phyloP scores from a whole-genome alignment of 2,329 filamentous ascomycete species.

The Parastagonospora nodorum region DNA sequence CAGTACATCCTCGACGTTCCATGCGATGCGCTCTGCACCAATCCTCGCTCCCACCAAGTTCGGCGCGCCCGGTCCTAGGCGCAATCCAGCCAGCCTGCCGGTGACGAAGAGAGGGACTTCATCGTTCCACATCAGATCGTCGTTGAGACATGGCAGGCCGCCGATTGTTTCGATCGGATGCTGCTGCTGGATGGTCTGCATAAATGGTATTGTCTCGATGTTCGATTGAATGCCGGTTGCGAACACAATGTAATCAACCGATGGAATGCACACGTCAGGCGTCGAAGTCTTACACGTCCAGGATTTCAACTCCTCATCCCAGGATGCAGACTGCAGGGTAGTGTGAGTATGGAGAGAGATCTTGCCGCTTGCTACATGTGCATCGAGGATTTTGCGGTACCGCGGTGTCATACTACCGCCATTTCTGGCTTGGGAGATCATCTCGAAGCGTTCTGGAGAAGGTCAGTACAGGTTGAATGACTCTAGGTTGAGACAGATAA shows the following conservation, averaged over 20 bases:
- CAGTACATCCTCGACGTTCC: conserved; percentile 68
- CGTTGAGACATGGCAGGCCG: conserved; percentile 73
- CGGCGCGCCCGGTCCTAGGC: conserved; percentile 72
- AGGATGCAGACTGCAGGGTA: conserved; percentile 57
- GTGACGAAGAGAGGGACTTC: conserved; percentile 76
- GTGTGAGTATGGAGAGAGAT: conserved; percentile 65
- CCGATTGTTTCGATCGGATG: conserved; percentile 67
- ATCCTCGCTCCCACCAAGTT: conserved; percentile 76
- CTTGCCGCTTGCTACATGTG: conserved; percentile 58
- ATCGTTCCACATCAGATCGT: conserved; percentile 76
- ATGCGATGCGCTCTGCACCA: conserved; percentile 74
- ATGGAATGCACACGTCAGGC: conserved; percentile 57
- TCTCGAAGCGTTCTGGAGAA: conserved; percentile 63
- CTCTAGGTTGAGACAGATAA: conserved; percentile 2
- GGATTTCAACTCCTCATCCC: conserved; percentile 53
- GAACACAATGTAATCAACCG: conserved; percentile 72
- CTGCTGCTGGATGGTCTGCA: conserved; percentile 63
- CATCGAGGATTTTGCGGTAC: conserved; percentile 69
- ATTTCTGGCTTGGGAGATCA: conserved; percentile 68
- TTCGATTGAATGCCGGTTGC: conserved; percentile 74
- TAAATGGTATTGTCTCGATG: conserved; percentile 63
- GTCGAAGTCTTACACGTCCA: conserved; percentile 48
- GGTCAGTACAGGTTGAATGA: neutral
- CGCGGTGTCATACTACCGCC: conserved; percentile 77
- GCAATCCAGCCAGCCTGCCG: conserved; percentile 69